Evolutionary conservation across 192 early-diverging fungal species (phyloP), one percentile per base, ranked within the genome.

Genomic region (Rhizophagus prolifer): DNA sequence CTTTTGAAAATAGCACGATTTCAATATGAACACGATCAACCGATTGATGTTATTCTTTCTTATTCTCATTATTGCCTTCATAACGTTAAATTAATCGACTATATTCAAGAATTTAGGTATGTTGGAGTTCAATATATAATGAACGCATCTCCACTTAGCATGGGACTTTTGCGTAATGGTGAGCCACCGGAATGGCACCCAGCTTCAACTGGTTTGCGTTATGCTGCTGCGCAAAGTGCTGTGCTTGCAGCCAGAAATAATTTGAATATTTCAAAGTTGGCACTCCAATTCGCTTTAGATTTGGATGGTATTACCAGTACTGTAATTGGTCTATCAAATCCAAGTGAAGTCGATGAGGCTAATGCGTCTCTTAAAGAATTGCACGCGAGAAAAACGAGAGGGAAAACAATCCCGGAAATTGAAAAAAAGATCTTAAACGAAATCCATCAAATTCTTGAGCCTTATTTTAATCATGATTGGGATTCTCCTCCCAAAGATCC

Each of bases 11-110:
- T 94, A 58, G 86, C 90, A 9, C 78, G 86, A 60, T 70, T 86
- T 19, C 88, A 92, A 66, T 79, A 88, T n/a, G 78, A 80, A 28
- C 80, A 83, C 8, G 84, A 84, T 2, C 80, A 82, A 38, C 90
- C 89, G 5, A 76, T 92, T 14, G 91, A 92, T 75, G 84, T 88
- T 26, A 81, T 91, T 58, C 75, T 92, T 8, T 89, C 90, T 8
- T 94, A 94, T 58, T 91, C 90, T 79, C 90, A 92, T 77, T 90
- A 90, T 47, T 90, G 87, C 36, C 79, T 94, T 58, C 90, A 92
- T 62, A 91, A 89, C 75, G 90, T 87, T 21, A 67, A 62, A 10
- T 79, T 94, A 6, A 65, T 75, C 0, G 82, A 86, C 5, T 91
- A 88, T 66, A 78, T 86, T 23, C 83, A 84, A 7, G 71, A 78